phyloP scores from a whole-genome alignment of 2,329 filamentous ascomycete genomes.

The Pezicula radicicola region DNA sequence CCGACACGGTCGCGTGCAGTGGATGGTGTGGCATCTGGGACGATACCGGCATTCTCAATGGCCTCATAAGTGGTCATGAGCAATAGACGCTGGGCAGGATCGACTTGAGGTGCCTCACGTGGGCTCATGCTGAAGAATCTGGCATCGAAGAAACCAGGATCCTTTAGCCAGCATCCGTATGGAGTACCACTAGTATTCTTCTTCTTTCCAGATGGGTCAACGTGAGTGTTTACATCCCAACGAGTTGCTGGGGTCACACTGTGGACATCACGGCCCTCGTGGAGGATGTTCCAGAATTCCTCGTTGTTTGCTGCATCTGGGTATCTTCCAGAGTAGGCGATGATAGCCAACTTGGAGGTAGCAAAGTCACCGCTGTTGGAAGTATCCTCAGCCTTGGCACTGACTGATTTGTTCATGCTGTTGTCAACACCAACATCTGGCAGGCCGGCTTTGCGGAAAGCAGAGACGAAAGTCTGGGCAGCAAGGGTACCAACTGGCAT shows the following conservation, averaged over 20 bases:
- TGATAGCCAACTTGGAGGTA: slow-evolving; percentile 76
- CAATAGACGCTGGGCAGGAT: slow-evolving; percentile 74
- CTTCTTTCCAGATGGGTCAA: slow-evolving; percentile 65
- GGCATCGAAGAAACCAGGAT: slow-evolving; percentile 72
- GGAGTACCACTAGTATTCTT: slow-evolving; percentile 74
- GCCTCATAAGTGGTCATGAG: slow-evolving; percentile 75
- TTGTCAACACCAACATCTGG: not conserved
- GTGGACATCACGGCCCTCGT: slow-evolving; percentile 71
- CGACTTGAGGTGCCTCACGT: slow-evolving; percentile 71
- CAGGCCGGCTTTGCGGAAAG: not conserved
- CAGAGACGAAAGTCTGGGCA: not conserved
- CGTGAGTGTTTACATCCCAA: slow-evolving; percentile 68
- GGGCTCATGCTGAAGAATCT: slow-evolving; percentile 84
- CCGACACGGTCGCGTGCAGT: slow-evolving; percentile 35
- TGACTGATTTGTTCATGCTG: not conserved
- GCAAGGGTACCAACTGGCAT: not conserved
- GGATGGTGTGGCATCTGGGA: slow-evolving; percentile 30
- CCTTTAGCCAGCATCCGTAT: slow-evolving; percentile 66
- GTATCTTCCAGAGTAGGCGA: slow-evolving; percentile 76
- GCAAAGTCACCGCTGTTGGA: slow-evolving; percentile 1
- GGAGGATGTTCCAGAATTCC: slow-evolving; percentile 70
- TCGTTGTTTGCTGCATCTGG: slow-evolving; percentile 69
- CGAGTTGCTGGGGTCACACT: slow-evolving; percentile 56
- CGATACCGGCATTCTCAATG: slow-evolving; percentile 73
- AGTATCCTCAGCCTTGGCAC: not conserved